Base-by-base conservation (phyloP, 352 stramenopile species). In the Phytophthora nicotianae region DNA sequence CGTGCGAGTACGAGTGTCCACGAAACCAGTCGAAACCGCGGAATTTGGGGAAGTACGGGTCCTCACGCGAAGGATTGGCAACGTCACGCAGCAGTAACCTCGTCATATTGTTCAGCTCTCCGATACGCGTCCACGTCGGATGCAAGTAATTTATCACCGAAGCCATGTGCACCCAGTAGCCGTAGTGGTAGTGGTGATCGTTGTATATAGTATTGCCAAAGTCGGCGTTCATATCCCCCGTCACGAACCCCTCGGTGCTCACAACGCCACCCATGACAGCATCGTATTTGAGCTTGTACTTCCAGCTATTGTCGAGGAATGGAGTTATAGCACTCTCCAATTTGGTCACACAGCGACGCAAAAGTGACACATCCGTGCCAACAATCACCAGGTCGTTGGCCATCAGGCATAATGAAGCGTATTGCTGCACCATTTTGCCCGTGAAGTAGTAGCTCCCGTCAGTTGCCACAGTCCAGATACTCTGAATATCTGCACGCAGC, bases 191-290 rank as follows among this genome's bases (percentile, higher is more conserved):
- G 63, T 91, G 82, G 58, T 91, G 82, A 62, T 91, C 82, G 26
- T 91, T 91, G 76, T 89, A 89, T 20, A 89, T 68, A 7, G 78
- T 81, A 68, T 88, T 91, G 56, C 83, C 83, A 52, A 89, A 92
- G 62, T 90, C 81, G 24, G 77, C 78, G 47, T 82, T 85, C 51
- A 79, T 58, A 46, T 90, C 75, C 1, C 68, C 58, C 35, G 67
- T 77, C 2, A 55, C 50, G 53, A 89, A 93, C 11, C 81, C 74
- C 50, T 90, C 63, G 0, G 76, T 85, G 58, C 72, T 88, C 43
- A 91, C 81, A 51, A 93, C 65, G 45, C 84, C 82, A 11, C 81
- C 76, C 43, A 75, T 79, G 40, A 89, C 47, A 4, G 50, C 47
- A 58, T 93, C 84, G 67, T 90, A 90, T 48, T 77, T 66, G 38